A percentile compares a stretch with the other conserved stretches of the same genome.
These are phyloP conservation scores for Mycosarcoma mackinlayi DNA, from an alignment of 1,284 basidiomycete genomes.

Conservation along the genomic window DNA sequence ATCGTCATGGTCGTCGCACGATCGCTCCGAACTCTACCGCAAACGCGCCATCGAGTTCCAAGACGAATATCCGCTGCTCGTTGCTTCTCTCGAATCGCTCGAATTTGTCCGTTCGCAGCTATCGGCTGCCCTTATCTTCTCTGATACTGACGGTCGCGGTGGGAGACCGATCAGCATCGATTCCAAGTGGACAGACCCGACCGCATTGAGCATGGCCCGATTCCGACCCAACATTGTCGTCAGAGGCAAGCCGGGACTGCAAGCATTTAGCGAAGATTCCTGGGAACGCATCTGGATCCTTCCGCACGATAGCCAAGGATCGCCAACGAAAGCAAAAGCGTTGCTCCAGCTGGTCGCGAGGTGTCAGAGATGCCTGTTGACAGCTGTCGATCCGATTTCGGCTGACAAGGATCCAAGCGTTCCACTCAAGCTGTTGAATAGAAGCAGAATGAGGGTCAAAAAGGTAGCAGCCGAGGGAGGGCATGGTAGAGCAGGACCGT, in stretches of 20 bases:
- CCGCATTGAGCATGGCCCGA: constrained; percentile 30
- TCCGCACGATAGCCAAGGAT: background rate
- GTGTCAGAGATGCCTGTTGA: constrained; percentile 56
- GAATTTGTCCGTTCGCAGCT: constrained; percentile 36
- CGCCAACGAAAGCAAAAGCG: constrained; percentile 11
- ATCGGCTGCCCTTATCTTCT: constrained; percentile 4
- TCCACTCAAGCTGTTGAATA: constrained; percentile 45
- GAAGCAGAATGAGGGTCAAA: constrained; percentile 43
- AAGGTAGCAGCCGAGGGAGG: constrained; percentile 23
- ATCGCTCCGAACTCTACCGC: constrained; percentile 25
- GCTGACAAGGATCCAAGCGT: constrained; percentile 50
- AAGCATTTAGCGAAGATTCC: constrained; percentile 47
- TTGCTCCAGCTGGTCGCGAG: constrained; percentile 53
- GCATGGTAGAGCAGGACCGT: constrained; percentile 41
- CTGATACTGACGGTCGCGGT: constrained; percentile 12
- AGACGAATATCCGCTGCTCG: constrained; percentile 58
- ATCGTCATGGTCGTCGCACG: background rate
- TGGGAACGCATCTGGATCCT: constrained; percentile 55
- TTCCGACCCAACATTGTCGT: constrained; percentile 58
- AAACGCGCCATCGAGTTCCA: constrained; percentile 54
- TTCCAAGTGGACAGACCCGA: constrained; percentile 9
- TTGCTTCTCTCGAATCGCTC: constrained; percentile 48
- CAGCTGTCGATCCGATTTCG: constrained; percentile 54
- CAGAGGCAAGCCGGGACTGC: background rate
- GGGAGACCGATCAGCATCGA: constrained; percentile 27